Evolutionary conservation across 1,284 basidiomycete genomes (phyloP), one percentile per base, ranked within the genome.

Genomic region (Chalciporus sp.): DNA sequence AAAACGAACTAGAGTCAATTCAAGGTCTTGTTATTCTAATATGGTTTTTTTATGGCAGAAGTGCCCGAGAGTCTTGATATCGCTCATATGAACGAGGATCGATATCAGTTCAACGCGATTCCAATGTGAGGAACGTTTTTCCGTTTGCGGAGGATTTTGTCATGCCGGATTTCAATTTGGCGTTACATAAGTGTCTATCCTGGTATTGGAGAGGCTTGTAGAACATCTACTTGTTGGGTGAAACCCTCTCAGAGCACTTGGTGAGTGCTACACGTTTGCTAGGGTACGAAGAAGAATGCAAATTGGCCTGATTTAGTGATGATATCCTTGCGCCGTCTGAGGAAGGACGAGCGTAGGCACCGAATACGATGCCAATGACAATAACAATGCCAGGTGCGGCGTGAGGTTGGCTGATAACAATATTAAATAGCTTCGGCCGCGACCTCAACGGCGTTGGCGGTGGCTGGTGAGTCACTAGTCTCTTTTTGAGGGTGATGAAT

Each of bases 351-450:
- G 69, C 3, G 42, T 61, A 0, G 64, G 65, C 10, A 77, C 72
- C 27, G 73, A 86, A 61, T 92, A 89, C 62, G 76, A 85, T 55
- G 75, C 76, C n/a, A 74, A 75, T 23, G 71, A 71, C 3, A 82
- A 76, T 35, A 72, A 71, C 50, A 90, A 90, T 62, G 68, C 74
- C 0, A 88, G 87, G 1, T 92, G 90, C 62, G 82, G 84, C 26
- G 84, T 89, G 19, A 64, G 72, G 23, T 61, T 80, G 39, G 65
- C 59, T 47, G 76, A 74, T 45, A 46, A 64, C 0, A n/a, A n/a
- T n/a, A n/a, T n/a, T n/a, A n/a, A 72, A 73, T 44, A 85, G 79
- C 60, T 89, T 81, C 59, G 87, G 87, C 0, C 78, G 82, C 0
- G 58, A 63, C 7, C 86, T 88, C 72, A 88, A 90, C 63, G 53